phyloP scores from a whole-genome alignment of 352 stramenopile species.

The Phytophthora sp. region DNA sequence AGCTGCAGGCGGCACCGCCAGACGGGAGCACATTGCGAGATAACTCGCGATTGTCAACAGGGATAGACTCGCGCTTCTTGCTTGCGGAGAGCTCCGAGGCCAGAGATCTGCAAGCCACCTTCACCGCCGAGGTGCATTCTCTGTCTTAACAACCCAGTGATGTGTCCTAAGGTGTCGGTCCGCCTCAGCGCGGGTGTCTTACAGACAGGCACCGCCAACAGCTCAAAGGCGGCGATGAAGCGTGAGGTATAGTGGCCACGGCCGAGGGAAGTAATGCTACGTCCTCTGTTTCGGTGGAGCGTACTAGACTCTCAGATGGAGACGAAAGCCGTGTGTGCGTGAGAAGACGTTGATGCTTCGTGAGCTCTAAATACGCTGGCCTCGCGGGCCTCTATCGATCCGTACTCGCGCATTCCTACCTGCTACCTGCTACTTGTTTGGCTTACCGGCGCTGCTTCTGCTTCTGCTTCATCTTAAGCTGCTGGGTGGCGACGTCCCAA shows the following conservation, averaged over 20 bases:
- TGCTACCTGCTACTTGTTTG: not conserved
- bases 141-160: conserved; percentile 2
- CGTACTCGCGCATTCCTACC: not conserved
- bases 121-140: not conserved
- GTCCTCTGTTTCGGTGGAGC: not conserved
- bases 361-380: conserved; percentile 18
- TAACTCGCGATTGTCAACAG: not conserved
- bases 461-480: conserved; percentile 26
- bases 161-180: conserved; percentile 8
- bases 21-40: not conserved
- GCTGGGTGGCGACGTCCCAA: conserved; percentile 44
- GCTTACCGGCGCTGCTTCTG: conserved; percentile 9
- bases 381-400: conserved; percentile 11
- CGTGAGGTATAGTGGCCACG: no score
- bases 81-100: not conserved
- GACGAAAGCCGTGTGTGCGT: not conserved
- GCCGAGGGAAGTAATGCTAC: not conserved
- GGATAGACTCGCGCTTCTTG: conserved; percentile 13
- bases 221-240: no score
- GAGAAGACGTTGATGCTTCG: not conserved
- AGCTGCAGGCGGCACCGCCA: not conserved
- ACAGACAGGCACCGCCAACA: not conserved
- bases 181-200: not conserved
- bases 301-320: not conserved
- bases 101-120: conserved; percentile 4